Evolutionary conservation across 1,284 basidiomycete species (phyloP).

Genomic region (Ustilago tritici): DNA sequence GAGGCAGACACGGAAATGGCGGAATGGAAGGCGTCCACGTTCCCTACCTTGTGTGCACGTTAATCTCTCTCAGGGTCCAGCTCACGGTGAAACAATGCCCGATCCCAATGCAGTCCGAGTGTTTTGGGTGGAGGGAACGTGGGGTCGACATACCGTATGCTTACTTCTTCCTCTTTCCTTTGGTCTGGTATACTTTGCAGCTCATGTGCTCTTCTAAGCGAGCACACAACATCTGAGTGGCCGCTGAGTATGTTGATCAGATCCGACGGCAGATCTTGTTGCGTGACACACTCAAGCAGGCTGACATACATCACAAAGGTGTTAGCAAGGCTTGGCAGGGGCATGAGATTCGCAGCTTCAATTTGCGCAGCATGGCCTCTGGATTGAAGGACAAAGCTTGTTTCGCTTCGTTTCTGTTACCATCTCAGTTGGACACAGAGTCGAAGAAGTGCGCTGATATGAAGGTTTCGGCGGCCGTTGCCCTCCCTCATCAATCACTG

Average conservation of each 20-base stretch:
- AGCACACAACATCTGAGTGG: neutral
- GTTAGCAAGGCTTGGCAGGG: neutral
- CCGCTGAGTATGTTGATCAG: neutral
- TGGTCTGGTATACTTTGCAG: constrained; percentile 4
- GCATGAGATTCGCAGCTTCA: neutral
- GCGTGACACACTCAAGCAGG: constrained; percentile 1
- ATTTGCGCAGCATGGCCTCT: neutral
- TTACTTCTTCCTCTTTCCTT: neutral
- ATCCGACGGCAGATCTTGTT: constrained; percentile 5
- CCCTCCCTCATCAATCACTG: neutral
- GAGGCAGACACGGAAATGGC: neutral
- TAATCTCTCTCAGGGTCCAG: neutral
- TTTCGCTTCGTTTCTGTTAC: neutral
- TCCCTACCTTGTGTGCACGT: constrained; percentile 11
- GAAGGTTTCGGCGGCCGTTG: neutral
- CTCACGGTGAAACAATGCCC: neutral
- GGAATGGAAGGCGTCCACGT: constrained; percentile 9
- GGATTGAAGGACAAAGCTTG: neutral
- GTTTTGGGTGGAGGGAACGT: constrained; percentile 15
- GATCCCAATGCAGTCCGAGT: neutral
- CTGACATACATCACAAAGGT: neutral
- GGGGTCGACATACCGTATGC: constrained; percentile 2
- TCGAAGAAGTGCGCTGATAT: neutral
- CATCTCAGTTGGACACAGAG: neutral
- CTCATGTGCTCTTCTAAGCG: neutral